Percentiles rank a stretch among this genome's conserved stretches.
Evolutionary conservation across 495 filamentous ascomycete species (phyloP).

Genomic region (Xylaria intraflava): DNA sequence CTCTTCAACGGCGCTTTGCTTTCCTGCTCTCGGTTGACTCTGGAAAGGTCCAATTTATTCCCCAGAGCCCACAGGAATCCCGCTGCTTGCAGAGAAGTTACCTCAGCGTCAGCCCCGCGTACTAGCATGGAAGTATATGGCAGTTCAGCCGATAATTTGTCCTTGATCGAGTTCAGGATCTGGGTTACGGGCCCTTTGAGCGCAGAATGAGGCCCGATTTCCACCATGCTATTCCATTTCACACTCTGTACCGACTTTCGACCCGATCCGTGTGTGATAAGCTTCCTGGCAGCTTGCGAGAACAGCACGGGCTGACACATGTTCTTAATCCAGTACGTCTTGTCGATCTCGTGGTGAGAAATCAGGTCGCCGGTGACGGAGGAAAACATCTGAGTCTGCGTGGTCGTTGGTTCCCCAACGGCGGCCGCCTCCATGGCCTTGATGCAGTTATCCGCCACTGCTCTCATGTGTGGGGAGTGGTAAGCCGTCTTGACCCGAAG

Average conservation of each 20-base stretch:
- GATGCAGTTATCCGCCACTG: constrained; percentile 14
- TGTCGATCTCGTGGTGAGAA: constrained; percentile 14
- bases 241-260: not conserved
- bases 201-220: constrained; percentile 30
- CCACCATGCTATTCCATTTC: constrained; percentile 14
- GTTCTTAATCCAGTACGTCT: constrained; percentile 37
- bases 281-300: constrained; percentile 25
- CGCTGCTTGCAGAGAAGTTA: constrained; percentile 22
- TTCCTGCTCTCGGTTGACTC: constrained; percentile 20
- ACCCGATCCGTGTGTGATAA: constrained; percentile 9
- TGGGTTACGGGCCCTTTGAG: constrained; percentile 47
- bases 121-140: constrained; percentile 22
- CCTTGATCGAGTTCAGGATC: constrained; percentile 27
- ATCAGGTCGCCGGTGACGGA: constrained; percentile 31
- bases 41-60: constrained; percentile 30
- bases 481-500: constrained; percentile 31
- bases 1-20: constrained; percentile 10
- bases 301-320: constrained; percentile 37
- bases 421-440: not conserved
- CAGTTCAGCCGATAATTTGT: constrained; percentile 7
- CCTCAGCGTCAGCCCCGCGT: constrained; percentile 25
- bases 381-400: constrained; percentile 26
- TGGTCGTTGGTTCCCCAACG: constrained; percentile 1
- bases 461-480: constrained; percentile 32
- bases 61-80: constrained; percentile 36